Evolutionary conservation across 2,329 filamentous ascomycete species (phyloP), one percentile per base, ranked within the genome.

Genomic region (Pestalotiopsis fici): DNA sequence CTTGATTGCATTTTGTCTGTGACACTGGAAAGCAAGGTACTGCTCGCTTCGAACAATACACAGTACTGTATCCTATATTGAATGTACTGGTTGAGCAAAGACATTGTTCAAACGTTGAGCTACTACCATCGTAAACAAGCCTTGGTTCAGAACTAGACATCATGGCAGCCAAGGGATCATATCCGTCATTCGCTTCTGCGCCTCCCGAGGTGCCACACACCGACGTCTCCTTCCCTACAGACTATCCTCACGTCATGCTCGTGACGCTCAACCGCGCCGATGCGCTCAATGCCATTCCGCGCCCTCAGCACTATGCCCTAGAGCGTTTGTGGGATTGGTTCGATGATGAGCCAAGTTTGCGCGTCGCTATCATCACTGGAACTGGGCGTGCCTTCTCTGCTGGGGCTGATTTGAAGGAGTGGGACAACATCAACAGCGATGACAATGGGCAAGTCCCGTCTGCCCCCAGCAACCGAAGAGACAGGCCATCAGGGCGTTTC

Each of bases 321-420:
- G 81, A 82, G 67, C 69, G 71, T 1, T 80, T 88, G 5, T 90
- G 84, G 82, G 75, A 79, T 18, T 91, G 88, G 86, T 91, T 87
- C 76, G 90, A 93, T 74, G 75, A 74, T n/a, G 86, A 92, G 76
- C 86, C 88, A 1, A 78, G 78, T 1, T 83, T 92, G 59, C 86
- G 87, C 59, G 89, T 87, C 74, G 89, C 87, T 59, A 83, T 93
- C 2, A 74, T 93, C 59, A 91, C 90, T 0, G 90, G 90, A 23
- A 79, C 81, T 0, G 90, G 89, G 0, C 81, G 88, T 11, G 88
- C 89, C 0, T 93, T 93, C 73, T 92, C 89, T 76, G 88, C 90
- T 0, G 90, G 90, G 18, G 89, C 89, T 39, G 90, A 92, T 74
- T 82, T 93, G 21, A 89, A 88, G 76, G 89, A 91, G 78, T 91